phyloP scores from a whole-genome alignment of 75 land plant genomes.

The Azolla pinnata region DNA sequence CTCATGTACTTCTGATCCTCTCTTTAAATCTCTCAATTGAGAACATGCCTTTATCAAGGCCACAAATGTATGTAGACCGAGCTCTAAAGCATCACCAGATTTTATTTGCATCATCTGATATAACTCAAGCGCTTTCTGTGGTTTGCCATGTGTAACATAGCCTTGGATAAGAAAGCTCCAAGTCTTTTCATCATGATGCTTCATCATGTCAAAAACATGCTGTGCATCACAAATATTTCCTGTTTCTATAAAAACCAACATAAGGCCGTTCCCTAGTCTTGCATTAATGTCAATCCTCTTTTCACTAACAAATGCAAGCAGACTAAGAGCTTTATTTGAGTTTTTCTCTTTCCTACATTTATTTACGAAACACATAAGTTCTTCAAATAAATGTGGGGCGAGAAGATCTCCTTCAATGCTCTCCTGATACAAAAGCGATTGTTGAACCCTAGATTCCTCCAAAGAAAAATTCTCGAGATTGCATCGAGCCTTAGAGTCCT shows the following conservation, averaged over 20 bases:
- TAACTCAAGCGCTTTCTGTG: not conserved
- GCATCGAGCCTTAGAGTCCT: no score
- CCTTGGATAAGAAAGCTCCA: constrained; percentile 1
- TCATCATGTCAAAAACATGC: not conserved
- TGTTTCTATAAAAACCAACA: not conserved
- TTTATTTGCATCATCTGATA: not conserved
- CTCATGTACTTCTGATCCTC: constrained; percentile 52
- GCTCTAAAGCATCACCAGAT: no score
- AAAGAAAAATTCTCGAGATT: no score
- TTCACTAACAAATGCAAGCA: not conserved
- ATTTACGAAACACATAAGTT: not conserved
- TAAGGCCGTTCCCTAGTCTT: not conserved
- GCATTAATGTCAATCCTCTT: not conserved
- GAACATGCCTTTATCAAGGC: constrained; percentile 33
- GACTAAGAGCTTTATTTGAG: not conserved
- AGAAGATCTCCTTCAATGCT: no score
- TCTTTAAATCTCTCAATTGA: constrained; percentile 23
- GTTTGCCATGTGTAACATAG: not conserved
- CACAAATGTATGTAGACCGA: no score
- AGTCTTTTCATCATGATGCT: not conserved
- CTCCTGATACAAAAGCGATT: no score
- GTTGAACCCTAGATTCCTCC: no score
- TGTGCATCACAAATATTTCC: not conserved
- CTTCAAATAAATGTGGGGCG: no score
- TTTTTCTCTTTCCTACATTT: constrained; percentile 9